These are phyloP conservation scores for Vitis riparia DNA, from an alignment of 164 flowering plant genomes.

Conservation along the genomic window DNA sequence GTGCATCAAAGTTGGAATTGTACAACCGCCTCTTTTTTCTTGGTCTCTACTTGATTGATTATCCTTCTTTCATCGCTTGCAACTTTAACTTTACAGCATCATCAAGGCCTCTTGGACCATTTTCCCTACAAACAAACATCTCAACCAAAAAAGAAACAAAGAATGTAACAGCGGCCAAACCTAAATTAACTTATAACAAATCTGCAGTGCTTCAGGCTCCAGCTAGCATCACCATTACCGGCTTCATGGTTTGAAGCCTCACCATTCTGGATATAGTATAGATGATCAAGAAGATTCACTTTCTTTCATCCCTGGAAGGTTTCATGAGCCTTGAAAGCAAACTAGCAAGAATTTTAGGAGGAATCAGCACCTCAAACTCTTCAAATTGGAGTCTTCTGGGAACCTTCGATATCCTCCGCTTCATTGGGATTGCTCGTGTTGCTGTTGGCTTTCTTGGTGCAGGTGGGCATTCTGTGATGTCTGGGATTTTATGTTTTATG, in stretches of 20 bases:
- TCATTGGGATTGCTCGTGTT: constrained; percentile 1
- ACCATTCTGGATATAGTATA: no score
- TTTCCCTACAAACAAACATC: not conserved
- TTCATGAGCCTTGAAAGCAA: no score
- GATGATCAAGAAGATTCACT: no score
- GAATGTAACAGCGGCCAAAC: no score
- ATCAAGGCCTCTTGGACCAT: no score
- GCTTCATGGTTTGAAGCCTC: no score
- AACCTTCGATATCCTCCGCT: constrained; percentile 26
- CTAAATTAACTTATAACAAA: not conserved
- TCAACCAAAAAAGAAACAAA: not conserved
- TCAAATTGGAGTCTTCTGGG: no score
- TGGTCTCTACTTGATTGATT: not conserved
- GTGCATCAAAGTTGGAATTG: constrained; percentile 1
- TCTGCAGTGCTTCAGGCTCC: not conserved
- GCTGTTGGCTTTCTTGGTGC: constrained; percentile 25
- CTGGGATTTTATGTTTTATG: constrained; percentile 33
- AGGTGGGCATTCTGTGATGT: constrained; percentile 37
- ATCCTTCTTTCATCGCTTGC: not conserved
- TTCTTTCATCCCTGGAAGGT: no score
- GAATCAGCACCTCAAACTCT: no score
- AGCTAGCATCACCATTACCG: no score
- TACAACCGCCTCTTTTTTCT: not conserved
- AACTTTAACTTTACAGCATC: constrained; percentile 12
- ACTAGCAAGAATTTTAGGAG: no score